phyloP scores from a whole-genome alignment of 1,284 basidiomycete genomes.

The Apiotrichum veenhuisii region DNA sequence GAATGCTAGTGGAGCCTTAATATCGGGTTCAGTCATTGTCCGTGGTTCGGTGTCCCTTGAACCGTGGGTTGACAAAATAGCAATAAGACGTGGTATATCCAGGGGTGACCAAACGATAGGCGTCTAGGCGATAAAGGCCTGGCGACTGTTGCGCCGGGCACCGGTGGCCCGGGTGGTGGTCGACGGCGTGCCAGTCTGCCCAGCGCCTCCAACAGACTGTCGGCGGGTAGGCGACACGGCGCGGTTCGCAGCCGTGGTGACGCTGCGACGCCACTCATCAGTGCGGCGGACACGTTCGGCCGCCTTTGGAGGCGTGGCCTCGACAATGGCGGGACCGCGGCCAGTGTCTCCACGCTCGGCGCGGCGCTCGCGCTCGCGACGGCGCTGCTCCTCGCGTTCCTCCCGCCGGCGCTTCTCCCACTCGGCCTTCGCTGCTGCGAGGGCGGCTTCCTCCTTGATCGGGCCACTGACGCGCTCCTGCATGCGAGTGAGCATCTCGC shows the following conservation, averaged over 20 bases:
- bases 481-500: conserved; percentile 37
- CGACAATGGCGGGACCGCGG: not conserved
- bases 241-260: not conserved
- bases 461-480: conserved; percentile 41
- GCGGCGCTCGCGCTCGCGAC: conserved; percentile 6
- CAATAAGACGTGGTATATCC: not conserved
- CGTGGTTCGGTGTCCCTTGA: not conserved
- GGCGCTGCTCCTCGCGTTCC: conserved; percentile 13
- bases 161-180: not conserved
- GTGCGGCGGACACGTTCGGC: conserved; percentile 10
- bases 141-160: not conserved
- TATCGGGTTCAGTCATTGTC: not conserved
- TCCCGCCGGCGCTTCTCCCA: conserved; percentile 9
- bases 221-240: not conserved
- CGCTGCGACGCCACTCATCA: conserved; percentile 17
- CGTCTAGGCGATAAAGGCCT: not conserved
- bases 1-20: not conserved
- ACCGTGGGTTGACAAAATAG: not conserved
- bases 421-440: conserved; percentile 20
- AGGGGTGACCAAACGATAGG: not conserved
- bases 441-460: conserved; percentile 34
- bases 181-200: not conserved
- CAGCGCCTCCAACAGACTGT: not conserved
- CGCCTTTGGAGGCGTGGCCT: not conserved
- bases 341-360: conserved; percentile 10